Evolutionary conservation across 257 asterid species (phyloP), one percentile per base, ranked within the genome.

Genomic region (Parsonsia alboflavescens): DNA sequence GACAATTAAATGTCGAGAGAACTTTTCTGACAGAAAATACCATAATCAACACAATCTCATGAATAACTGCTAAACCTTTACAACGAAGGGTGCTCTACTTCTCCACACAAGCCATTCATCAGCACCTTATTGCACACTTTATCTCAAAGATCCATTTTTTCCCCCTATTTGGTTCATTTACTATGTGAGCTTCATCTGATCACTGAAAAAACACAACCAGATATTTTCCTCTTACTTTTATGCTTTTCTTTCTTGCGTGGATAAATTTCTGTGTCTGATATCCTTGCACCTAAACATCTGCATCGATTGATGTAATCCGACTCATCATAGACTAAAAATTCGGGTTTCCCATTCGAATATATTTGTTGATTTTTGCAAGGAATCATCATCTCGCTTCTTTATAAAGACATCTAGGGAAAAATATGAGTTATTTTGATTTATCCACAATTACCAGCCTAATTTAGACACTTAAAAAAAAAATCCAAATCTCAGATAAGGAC

Each of bases 1-100:
- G 82, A 92, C 86, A 79, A 94, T 86, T 73, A 94, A 76, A 83
- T 92, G 99, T 64, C 96, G 96, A 79, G 99, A 92, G 87, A 94
- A 90, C 79, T 94, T 94, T 56, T 87, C 99, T 94, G 95, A 72
- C 81, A 76, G 72, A 46, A 78, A 76, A 79, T 44, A 50, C 53
- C 21, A 26, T 28, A 33, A 7, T 39, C 30, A 52, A 41, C 46
- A 46, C 6, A 66, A 67, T 19, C 21, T 67, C 30, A 13, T 19
- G 44, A 12, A 36, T 22, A 56, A 13, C 22, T 6, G 21, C 24
- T 22, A 7, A 39, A 70, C 7, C 13, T 50, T 70, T 50, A 63
- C 70, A 65, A 39, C 9, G 19, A 21, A 65, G 22, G 3, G 11
- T 64, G 50, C 19, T 63, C 17, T 39, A 30, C 2, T 63, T 33